Evolutionary conservation across 1,284 basidiomycete species (phyloP).

Genomic region (Tylopilus sp.): DNA sequence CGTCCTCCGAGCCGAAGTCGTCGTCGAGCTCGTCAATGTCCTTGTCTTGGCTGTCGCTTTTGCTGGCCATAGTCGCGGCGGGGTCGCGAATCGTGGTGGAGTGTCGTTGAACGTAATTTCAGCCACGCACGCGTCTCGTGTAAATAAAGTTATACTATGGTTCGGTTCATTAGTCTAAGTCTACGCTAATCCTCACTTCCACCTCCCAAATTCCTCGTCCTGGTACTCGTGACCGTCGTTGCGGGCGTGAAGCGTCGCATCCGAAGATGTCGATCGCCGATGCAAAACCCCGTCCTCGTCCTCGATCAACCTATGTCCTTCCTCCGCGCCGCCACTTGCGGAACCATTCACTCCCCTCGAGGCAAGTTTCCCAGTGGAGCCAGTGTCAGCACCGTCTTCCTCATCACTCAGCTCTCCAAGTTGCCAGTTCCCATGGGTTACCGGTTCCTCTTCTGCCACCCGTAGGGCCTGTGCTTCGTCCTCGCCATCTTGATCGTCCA

Average conservation of each 20-base stretch:
- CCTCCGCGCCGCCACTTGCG: conserved; percentile 4
- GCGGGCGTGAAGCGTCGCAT: conserved; percentile 33
- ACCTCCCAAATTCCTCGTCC: conserved; percentile 38
- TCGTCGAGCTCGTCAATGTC: conserved; percentile 53
- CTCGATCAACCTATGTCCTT: conserved; percentile 28
- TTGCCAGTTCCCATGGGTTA: conserved; percentile 54
- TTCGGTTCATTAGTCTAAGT: not conserved
- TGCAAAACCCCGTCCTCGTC: conserved; percentile 21
- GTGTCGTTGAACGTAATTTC: not conserved
- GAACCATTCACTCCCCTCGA: conserved; percentile 13
- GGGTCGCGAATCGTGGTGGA: not conserved
- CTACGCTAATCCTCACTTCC: conserved; percentile 20
- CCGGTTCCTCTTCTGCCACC: conserved; percentile 36
- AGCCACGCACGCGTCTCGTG: conserved; percentile 18
- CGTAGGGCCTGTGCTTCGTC: conserved; percentile 39
- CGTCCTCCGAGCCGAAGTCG: conserved; percentile 38
- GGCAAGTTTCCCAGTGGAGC: conserved; percentile 8
- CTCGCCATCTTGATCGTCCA: conserved; percentile 18
- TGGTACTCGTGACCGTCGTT: not conserved
- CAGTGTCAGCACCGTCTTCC: conserved; percentile 36
- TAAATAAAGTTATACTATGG: not conserved
- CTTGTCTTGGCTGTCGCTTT: conserved; percentile 26
- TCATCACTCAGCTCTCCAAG: conserved; percentile 65
- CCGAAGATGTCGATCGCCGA: conserved; percentile 38
- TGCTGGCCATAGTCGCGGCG: conserved; percentile 10